A percentile compares a stretch with the other conserved stretches of the same genome.
phyloP scores from a whole-genome alignment of 202 grass and related monocot genomes.

The Brachypodium distachyon region DNA sequence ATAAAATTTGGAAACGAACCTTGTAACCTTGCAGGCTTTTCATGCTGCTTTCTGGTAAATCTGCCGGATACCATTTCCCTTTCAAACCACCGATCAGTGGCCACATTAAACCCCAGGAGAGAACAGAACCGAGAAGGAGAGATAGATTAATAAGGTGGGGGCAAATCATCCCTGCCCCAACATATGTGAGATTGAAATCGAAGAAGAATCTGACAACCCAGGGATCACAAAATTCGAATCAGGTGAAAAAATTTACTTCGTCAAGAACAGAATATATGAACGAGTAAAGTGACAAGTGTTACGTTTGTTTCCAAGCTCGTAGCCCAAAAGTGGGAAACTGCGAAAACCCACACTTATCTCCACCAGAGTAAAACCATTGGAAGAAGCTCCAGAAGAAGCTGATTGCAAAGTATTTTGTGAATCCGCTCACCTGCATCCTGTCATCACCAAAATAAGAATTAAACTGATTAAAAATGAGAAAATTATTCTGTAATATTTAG shows the following conservation, averaged over 20 bases:
- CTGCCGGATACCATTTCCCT: slow-evolving; percentile 72
- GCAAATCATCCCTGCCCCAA: slow-evolving; percentile 98
- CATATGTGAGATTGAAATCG: slow-evolving; percentile 91
- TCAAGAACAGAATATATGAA: neutral
- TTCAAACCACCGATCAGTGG: slow-evolving; percentile 67
- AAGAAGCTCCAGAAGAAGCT: slow-evolving; percentile 97
- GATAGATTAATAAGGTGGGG: slow-evolving; percentile 88
- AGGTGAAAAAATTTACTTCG: neutral
- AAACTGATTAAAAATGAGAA: neutral
- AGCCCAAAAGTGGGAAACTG: slow-evolving; percentile 93
- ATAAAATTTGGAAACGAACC: slow-evolving; percentile 31
- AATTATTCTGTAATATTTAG: neutral
- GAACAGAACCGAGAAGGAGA: slow-evolving; percentile 69
- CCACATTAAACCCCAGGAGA: slow-evolving; percentile 97
- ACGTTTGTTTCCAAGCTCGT: slow-evolving; percentile 91
- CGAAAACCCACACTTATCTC: slow-evolving; percentile 77
- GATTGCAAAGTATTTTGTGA: slow-evolving; percentile 70
- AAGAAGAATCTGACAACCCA: slow-evolving; percentile 78
- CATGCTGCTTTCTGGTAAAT: slow-evolving; percentile 81
- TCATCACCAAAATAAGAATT: slow-evolving; percentile 7
- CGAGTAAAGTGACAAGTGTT: slow-evolving; percentile 4
- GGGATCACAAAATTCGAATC: slow-evolving; percentile 14
- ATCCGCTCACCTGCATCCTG: slow-evolving; percentile 83
- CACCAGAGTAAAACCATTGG: slow-evolving; percentile 96
- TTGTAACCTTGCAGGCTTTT: slow-evolving; percentile 95